Base-by-base conservation (phyloP, 1,284 basidiomycete genomes). In the Irpex sp. region DNA sequence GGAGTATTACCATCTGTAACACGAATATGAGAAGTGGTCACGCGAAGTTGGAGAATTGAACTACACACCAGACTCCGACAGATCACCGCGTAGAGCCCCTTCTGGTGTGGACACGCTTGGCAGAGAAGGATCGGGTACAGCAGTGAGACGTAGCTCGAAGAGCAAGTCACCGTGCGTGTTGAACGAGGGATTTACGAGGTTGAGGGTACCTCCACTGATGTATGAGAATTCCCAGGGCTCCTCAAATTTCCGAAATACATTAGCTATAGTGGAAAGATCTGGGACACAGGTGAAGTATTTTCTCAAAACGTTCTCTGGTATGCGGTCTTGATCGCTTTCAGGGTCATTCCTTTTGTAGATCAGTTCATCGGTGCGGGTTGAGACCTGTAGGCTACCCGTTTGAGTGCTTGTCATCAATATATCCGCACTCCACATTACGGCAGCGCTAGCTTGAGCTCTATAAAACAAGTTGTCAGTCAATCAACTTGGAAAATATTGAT, bases 151-250 rank as follows among this genome's bases (percentile, higher is more conserved):
- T 2, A 75, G 68, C 66, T 76, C 73, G 62, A 76, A 73, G 11
- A 76, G 61, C 5, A 76, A 64, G 58, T 76, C 74, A 4, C 75
- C 75, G 31, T 67, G 60, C 26, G 49, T 36, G 66, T 71, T 74
- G 69, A 76, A 76, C n/a, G 70, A 68, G 1, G 75, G 75, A 61
- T 71, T 72, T 9, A 69, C 64, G 50, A 76, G 67, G 31, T 64
- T 66, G 66, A 70, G 73, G 17, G 71, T 65, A 37, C 66, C 63
- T n/a, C 68, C 57, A 8, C 67, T 66, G 15, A 71, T 67, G 59
- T 70, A 73, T 53, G 69, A 69, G 59, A 69, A 70, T 31, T 70
- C 63, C 73, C 74, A 77, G 6, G 64, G 62, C 58, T 72, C 73
- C 59, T 74, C 70, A 64, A 77, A 72, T 47, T 62, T 64, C 57